phyloP scores from a whole-genome alignment of 345 rosid genomes.

The Syzygium aromaticum region DNA sequence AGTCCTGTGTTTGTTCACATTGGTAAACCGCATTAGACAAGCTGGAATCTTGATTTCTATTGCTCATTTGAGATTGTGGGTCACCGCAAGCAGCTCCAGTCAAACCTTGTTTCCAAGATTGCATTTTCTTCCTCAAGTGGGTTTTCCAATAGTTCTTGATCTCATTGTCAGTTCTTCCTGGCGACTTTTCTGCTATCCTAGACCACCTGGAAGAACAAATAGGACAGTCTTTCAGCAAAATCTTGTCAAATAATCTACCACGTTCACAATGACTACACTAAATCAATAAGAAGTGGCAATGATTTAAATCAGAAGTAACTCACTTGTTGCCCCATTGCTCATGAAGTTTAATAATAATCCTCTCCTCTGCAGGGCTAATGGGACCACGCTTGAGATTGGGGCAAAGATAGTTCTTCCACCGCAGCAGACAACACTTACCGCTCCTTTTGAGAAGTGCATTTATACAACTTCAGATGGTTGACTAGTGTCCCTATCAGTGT shows the following conservation, averaged over 20 bases:
- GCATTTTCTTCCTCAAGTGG: slow-evolving; percentile 38
- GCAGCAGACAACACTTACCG: slow-evolving; percentile 68
- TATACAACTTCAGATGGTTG: neutral
- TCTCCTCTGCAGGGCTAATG: slow-evolving; percentile 50
- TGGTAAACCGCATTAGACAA: neutral
- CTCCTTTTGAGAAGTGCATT: slow-evolving; percentile 51
- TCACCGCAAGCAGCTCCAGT: neutral
- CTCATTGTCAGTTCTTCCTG: slow-evolving; percentile 5
- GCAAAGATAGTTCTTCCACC: slow-evolving; percentile 67
- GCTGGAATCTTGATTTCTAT: neutral
- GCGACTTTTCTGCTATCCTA: slow-evolving; percentile 55
- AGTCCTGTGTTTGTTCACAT: neutral
- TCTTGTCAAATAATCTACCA: neutral
- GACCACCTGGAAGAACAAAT: slow-evolving; percentile 34
- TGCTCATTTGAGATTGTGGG: neutral
- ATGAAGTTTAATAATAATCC: slow-evolving; percentile 46
- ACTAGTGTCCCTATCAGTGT: neutral
- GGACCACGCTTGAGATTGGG: slow-evolving; percentile 53
- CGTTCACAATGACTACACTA: neutral
- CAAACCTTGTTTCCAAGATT: slow-evolving; percentile 29
- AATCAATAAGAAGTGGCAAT: neutral
- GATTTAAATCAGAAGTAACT: slow-evolving; percentile 5
- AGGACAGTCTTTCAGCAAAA: neutral
- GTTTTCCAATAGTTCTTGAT: slow-evolving; percentile 24
- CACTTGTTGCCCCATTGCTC: slow-evolving; percentile 69